Evolutionary conservation across 768 basidiomycete genomes (phyloP).

Genomic region (Tricholoma hemisulphureum): DNA sequence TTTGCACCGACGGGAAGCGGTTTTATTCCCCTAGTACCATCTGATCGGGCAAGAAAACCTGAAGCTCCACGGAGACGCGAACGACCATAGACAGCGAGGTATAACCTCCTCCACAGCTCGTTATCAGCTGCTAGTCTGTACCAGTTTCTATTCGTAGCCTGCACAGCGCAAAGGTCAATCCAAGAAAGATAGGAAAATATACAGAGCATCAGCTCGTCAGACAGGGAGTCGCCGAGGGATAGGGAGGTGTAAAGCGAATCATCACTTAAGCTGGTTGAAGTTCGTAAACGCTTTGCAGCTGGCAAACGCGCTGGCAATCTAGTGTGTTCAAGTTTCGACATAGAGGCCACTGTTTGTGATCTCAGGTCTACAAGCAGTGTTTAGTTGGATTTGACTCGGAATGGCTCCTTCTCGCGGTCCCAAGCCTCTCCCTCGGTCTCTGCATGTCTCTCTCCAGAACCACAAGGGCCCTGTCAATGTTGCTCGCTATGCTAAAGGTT

Average conservation of each 20-base stretch:
- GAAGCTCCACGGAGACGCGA: constrained; percentile 64
- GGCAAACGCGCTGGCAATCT: constrained; percentile 51
- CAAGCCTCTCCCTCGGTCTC: constrained; percentile 51
- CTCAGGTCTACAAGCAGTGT: background rate
- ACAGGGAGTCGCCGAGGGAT: constrained; percentile 57
- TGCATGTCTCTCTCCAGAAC: constrained; percentile 59
- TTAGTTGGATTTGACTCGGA: constrained; percentile 11
- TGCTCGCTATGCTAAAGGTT: constrained; percentile 86
- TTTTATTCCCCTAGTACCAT: constrained; percentile 59
- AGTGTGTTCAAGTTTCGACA: constrained; percentile 56
- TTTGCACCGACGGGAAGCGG: constrained; percentile 55
- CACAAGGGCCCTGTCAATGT: constrained; percentile 90
- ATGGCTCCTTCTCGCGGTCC: constrained; percentile 58
- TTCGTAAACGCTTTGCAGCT: constrained; percentile 55
- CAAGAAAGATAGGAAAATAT: constrained; percentile 72
- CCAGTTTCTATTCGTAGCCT: constrained; percentile 65
- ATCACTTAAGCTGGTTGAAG: constrained; percentile 4
- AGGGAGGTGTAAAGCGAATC: constrained; percentile 13
- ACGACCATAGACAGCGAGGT: constrained; percentile 63
- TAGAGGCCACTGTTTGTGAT: constrained; percentile 14
- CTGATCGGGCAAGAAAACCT: constrained; percentile 55
- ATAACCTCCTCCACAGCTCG: constrained; percentile 71
- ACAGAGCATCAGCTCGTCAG: constrained; percentile 72
- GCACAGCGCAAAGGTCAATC: constrained; percentile 64
- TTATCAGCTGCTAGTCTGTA: constrained; percentile 65